Base-by-base conservation (phyloP, 2,329 filamentous ascomycete species). In the Diaporthe destruens region DNA sequence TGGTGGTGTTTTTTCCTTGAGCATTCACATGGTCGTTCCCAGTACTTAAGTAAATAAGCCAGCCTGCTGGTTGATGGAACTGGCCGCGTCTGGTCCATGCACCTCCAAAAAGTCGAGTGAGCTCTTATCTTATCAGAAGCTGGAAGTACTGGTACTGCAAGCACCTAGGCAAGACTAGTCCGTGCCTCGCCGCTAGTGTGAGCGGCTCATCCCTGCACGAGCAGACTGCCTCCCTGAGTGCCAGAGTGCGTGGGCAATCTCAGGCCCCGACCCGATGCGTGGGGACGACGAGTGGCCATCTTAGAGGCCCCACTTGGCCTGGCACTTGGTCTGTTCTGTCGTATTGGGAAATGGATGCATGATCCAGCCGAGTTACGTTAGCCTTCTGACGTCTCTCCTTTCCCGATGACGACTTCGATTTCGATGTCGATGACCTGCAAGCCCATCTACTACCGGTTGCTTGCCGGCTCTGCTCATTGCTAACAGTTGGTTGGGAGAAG, bases 91-190 rank as follows among this genome's bases (percentile, higher is more conserved):
- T 39, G 11, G 9, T 39, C 36, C 36, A 12, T 39, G 25, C 39
- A 23, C 47, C 53, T 18, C 55, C 68, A 61, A 70, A 70, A 61
- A 61, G 68, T 70, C 16, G 55, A 61, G 23, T n/a, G 29, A 39
- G 49, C 16, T 16, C 55, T 70, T 70, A 70, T 70, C 68, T 70
- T 70, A 70, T 70, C 68, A 34, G 57, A 23, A 12, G 49, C 32
- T 44, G n/a, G 36, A 70, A 14, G 34, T 25, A 25, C 11, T 2
- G 14, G 53, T 55, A 54, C 51, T 7, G 12, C 0, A 6, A 36
- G 18, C 5, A 47, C 23, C 36, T 61, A 32, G n/a, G 44, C 14
- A 47, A 44, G 42, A n/a, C n/a, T n/a, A n/a, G n/a, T n/a, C n/a
- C n/a, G n/a, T n/a, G n/a, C n/a, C n/a, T n/a, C n/a, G n/a, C n/a